A percentile compares a stretch with the other conserved stretches of the same genome.
phyloP scores from a whole-genome alignment of 176 grass and related monocot genomes.

The Eleusine coracana region DNA sequence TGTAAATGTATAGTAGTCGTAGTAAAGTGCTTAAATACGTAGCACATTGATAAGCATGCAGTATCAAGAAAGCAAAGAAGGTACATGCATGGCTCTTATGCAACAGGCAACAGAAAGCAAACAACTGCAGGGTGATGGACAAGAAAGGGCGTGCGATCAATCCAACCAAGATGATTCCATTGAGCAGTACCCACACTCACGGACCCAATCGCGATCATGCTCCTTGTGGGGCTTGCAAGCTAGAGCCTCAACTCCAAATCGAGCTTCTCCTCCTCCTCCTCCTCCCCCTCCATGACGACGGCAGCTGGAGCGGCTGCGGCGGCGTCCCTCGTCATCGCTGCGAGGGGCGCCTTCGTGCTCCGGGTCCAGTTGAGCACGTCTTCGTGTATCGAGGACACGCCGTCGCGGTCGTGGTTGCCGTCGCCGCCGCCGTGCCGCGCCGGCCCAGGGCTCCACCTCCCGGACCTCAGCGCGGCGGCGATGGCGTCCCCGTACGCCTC shows the following conservation, averaged over 20 bases:
- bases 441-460: background rate
- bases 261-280: background rate
- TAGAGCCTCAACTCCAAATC: background rate
- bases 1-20: no score
- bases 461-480: background rate
- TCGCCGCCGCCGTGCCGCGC: background rate
- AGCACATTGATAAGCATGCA: background rate
- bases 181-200: background rate
- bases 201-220: background rate
- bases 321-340: background rate
- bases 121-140: background rate
- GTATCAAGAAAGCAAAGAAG: background rate
- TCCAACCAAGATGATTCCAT: background rate
- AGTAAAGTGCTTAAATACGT: no score
- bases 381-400: background rate
- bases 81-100: background rate
- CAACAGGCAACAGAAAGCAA: background rate
- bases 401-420: background rate
- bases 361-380: background rate
- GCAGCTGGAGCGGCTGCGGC: background rate
- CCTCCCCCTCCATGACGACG: background rate
- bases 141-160: background rate
- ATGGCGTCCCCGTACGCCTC: background rate
- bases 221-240: background rate
- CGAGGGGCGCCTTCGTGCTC: background rate